Evolutionary conservation across 306 rosid genomes (phyloP), one percentile per base, ranked within the genome.

Genomic region (Sesbania bispinosa): DNA sequence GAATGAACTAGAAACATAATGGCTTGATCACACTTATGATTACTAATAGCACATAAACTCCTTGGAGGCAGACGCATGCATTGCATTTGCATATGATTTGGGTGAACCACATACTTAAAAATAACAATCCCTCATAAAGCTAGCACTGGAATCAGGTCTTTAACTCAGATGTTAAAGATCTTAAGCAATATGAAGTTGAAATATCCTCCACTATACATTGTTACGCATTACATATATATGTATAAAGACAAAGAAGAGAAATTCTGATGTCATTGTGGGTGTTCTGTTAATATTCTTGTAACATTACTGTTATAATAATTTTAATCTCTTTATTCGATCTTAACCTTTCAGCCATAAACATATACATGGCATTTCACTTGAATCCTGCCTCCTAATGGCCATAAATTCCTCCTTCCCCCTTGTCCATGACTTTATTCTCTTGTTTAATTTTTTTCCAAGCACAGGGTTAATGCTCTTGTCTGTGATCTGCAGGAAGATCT

Each of bases 401-500:
- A n/a, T n/a, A n/a, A n/a, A n/a, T 27, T 11, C 24, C 14, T 51
- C 36, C 1, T 46, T 21, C 47, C 36, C 48, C 21, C 0, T 4
- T 8, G 13, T 27, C 4, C 3, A 1, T 29, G 69, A 7, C 7
- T 73, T 19, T 10, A 15, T 21, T 7, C 5, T 36, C 11, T 10
- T 65, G 18, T 26, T 46, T 15, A 62, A 64, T 39, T 18, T 3
- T 41, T 41, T 48, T 6, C 36, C 21, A 26, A 16, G 14, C 71
- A 21, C 30, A 16, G 47, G 71, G 36, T 20, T 78, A 58, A 70
- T 75, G 57, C 38, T 67, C 58, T 70, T 84, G 27, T 69, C 60
- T 62, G 10, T 48, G 63, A 48, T 71, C 36, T 67, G 74, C 77
- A 89, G 96, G 80, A 11, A 62, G 98, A 92, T 80, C 81, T 92